These are phyloP conservation scores for Xylaria telfairii DNA, from an alignment of 495 filamentous ascomycete genomes.

Conservation along the genomic window DNA sequence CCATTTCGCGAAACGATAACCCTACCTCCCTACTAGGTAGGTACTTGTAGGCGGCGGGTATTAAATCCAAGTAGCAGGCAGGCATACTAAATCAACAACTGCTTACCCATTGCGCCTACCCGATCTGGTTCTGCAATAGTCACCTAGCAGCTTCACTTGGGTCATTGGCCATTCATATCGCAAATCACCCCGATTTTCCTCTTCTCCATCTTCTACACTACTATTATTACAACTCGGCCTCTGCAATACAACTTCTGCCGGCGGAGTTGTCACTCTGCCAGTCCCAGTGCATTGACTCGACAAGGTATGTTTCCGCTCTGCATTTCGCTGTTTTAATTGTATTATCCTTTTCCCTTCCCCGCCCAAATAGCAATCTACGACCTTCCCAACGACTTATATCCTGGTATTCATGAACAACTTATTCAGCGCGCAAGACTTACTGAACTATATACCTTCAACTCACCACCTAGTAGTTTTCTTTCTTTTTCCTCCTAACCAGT, in stretches of 20 bases:
- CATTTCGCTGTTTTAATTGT: not conserved
- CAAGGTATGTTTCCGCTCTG: not conserved
- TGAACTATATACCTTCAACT: not conserved
- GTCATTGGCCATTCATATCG: not conserved
- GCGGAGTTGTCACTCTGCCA: not conserved
- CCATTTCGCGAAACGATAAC: not conserved
- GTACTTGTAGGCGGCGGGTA: too few relatives aligned
- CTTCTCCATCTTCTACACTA: not conserved
- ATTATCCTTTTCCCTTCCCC: not conserved
- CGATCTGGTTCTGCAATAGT: not conserved
- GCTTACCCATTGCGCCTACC: not conserved
- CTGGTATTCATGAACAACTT: not conserved
- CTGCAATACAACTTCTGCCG: not conserved
- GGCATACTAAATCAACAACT: not conserved
- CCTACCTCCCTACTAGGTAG: too few relatives aligned
- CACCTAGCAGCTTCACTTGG: not conserved
- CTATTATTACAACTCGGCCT: not conserved
- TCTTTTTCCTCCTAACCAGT: not conserved
- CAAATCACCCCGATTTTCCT: not conserved
- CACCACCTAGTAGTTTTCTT: not conserved
- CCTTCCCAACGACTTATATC: too few relatives aligned
- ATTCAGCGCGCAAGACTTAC: not conserved
- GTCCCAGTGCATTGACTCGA: not conserved
- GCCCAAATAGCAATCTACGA: not conserved
- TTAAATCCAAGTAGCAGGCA: not conserved